A percentile compares a stretch with the other conserved stretches of the same genome.
These are phyloP conservation scores for Amauroascus niger DNA, from an alignment of 2,329 filamentous ascomycete genomes.

Conservation along the genomic window DNA sequence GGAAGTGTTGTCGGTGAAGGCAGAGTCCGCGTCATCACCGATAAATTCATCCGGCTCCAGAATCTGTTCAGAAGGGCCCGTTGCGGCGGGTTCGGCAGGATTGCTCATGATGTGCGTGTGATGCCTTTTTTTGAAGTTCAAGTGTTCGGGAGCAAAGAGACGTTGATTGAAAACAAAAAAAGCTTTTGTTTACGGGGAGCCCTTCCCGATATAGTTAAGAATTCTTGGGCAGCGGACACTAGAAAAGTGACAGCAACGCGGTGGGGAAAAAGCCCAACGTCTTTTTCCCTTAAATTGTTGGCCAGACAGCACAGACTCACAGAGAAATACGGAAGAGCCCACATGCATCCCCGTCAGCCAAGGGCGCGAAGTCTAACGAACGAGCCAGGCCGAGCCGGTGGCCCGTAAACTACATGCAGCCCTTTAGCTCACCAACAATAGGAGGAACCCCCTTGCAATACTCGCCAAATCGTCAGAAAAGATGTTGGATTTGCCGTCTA, in stretches of 20 bases:
- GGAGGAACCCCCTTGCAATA: too few relatives aligned
- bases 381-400: neutral
- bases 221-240: neutral
- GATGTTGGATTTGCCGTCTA: neutral
- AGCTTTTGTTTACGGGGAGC: too few relatives aligned
- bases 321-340: neutral
- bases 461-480: too few relatives aligned
- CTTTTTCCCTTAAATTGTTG: too few relatives aligned
- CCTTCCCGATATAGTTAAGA: too few relatives aligned
- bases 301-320: neutral
- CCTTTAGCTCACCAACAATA: too few relatives aligned
- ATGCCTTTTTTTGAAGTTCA: neutral
- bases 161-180: too few relatives aligned
- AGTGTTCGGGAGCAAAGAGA: too few relatives aligned
- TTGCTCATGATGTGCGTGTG: neutral
- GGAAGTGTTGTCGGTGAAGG: conserved; percentile 29
- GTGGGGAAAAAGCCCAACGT: too few relatives aligned
- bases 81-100: neutral
- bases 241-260: neutral
- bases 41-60: neutral
- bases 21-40: neutral
- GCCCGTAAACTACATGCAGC: too few relatives aligned
- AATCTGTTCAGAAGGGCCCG: neutral
- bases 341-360: neutral
- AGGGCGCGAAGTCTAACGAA: neutral